Conservation (phyloP, 1,284 basidiomycete species). For the Xerocomus minutiporus region DNA sequence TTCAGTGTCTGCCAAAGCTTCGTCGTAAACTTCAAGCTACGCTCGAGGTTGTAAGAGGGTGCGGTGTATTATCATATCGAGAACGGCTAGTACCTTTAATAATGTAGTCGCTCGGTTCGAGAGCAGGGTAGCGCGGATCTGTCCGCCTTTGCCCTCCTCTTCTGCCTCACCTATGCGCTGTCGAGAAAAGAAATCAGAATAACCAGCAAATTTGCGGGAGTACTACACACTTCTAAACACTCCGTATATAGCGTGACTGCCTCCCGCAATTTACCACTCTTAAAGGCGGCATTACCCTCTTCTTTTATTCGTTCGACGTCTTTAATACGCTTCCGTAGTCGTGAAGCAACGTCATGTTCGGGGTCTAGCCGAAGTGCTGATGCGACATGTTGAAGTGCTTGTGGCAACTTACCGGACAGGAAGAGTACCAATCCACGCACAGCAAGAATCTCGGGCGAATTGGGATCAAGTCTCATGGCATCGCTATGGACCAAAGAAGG, state of each 20-base stretch:
- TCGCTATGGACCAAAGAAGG: constrained; percentile 46
- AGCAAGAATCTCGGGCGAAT: constrained; percentile 77
- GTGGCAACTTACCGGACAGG: constrained; percentile 65
- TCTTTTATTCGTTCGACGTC: constrained; percentile 81
- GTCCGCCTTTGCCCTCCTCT: constrained; percentile 69
- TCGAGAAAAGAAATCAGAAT: neutral
- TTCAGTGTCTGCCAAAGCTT: constrained; percentile 70
- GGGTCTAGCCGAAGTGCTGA: constrained; percentile 79
- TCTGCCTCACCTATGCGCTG: constrained; percentile 58
- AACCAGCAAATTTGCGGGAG: neutral
- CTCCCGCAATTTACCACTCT: constrained; percentile 53
- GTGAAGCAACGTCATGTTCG: constrained; percentile 66
- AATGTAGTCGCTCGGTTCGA: constrained; percentile 83
- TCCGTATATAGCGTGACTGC: constrained; percentile 69
- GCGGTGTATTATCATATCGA: neutral
- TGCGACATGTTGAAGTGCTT: constrained; percentile 68
- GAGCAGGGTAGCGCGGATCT: constrained; percentile 73
- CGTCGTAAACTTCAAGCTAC: constrained; percentile 60
- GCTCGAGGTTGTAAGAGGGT: constrained; percentile 10
- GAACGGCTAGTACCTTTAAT: constrained; percentile 50
- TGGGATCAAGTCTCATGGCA: constrained; percentile 65
- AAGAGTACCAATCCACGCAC: constrained; percentile 80
- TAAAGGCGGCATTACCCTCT: constrained; percentile 79
- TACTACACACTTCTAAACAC: constrained; percentile 53
- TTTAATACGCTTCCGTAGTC: constrained; percentile 70